Evolutionary conservation across 129 eudicot species (phyloP).

Genomic region (Tagetes patula): DNA sequence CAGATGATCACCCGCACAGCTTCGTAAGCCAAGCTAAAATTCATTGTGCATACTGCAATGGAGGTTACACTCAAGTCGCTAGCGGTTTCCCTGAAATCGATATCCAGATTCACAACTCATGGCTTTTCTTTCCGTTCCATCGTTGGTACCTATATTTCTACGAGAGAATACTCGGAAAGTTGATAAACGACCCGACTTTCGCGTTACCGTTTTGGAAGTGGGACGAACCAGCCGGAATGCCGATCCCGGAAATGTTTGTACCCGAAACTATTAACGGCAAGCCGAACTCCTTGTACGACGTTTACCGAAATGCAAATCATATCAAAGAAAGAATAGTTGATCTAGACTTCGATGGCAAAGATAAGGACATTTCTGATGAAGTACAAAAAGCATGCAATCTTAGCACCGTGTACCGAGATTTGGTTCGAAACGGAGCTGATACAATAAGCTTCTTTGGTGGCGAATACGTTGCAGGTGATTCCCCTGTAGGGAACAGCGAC

Average conservation of each 20-base stretch:
- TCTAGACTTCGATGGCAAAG: slow-evolving; percentile 5
- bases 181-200: slow-evolving; percentile 45
- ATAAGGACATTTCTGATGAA: neutral
- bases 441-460: slow-evolving; percentile 16
- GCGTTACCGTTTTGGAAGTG: slow-evolving; percentile 55
- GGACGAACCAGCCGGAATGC: slow-evolving; percentile 48
- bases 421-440: slow-evolving; percentile 1
- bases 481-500: neutral
- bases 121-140: slow-evolving; percentile 59
- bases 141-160: slow-evolving; percentile 45
- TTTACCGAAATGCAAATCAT: slow-evolving; percentile 19
- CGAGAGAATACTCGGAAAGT: slow-evolving; percentile 46
- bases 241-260: slow-evolving; percentile 26
- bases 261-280: neutral
- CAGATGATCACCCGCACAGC: slow-evolving; percentile 44
- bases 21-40: slow-evolving; percentile 44
- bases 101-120: slow-evolving; percentile 46
- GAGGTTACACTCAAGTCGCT: slow-evolving; percentile 35
- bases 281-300: slow-evolving; percentile 21
- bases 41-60: slow-evolving; percentile 54
- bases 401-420: neutral
- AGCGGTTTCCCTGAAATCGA: slow-evolving; percentile 25
- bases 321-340: slow-evolving; percentile 23
- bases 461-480: neutral
- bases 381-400: neutral